phyloP scores from a whole-genome alignment of 495 filamentous ascomycete species.

The Aspergillus cristatus region DNA sequence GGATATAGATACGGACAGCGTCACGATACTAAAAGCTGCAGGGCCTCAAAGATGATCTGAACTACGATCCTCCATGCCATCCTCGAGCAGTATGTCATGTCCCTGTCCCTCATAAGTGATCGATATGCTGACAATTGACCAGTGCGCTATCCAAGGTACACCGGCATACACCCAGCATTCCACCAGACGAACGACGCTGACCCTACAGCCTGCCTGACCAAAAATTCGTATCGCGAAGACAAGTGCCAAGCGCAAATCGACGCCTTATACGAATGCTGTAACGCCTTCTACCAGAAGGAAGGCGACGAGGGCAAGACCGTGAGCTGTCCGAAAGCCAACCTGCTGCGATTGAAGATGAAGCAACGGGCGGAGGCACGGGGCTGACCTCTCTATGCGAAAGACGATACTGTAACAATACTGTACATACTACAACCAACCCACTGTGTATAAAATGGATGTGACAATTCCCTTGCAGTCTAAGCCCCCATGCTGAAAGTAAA shows the following conservation, averaged over 20 bases:
- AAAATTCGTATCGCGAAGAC: slow-evolving; percentile 78
- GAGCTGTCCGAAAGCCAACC: slow-evolving; percentile 76
- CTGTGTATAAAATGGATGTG: slow-evolving; percentile 22
- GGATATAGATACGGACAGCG: neutral
- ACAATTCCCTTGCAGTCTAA: slow-evolving; percentile 43
- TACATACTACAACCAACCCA: slow-evolving; percentile 3
- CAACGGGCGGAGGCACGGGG: slow-evolving; percentile 48
- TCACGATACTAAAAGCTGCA: slow-evolving; percentile 20
- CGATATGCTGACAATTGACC: slow-evolving; percentile 6
- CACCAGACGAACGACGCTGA: neutral
- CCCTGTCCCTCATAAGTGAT: neutral
- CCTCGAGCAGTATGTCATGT: slow-evolving; percentile 64
- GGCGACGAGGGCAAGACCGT: slow-evolving; percentile 68
- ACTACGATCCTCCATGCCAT: slow-evolving; percentile 74
- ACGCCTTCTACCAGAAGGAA: slow-evolving; percentile 71
- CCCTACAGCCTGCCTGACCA: slow-evolving; percentile 64
- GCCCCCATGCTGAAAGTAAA: slow-evolving; percentile 42
- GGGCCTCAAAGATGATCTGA: slow-evolving; percentile 59
- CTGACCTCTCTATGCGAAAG: neutral
- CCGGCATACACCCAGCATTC: neutral
- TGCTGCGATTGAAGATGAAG: slow-evolving; percentile 80
- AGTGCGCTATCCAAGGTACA: slow-evolving; percentile 87
- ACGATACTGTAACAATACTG: neutral
- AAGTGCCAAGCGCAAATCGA: slow-evolving; percentile 76
- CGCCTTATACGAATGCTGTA: slow-evolving; percentile 93